phyloP scores from a whole-genome alignment of 768 basidiomycete species.

The Boletus rufocinnamomeus region DNA sequence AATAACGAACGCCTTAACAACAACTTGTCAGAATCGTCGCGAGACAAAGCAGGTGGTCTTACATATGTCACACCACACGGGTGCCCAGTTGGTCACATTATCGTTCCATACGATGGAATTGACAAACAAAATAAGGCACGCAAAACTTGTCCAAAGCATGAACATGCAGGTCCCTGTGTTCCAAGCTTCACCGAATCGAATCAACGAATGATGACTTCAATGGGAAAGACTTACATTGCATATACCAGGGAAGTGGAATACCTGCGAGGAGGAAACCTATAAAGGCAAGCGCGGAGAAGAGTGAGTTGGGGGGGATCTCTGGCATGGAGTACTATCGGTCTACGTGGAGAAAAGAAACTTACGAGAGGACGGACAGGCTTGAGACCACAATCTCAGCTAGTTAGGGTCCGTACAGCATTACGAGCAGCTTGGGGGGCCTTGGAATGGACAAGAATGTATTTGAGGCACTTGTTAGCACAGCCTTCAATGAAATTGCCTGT shows the following conservation, averaged over 20 bases:
- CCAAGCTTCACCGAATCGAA: slow-evolving; percentile 19
- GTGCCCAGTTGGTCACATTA: slow-evolving; percentile 34
- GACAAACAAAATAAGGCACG: slow-evolving; percentile 34
- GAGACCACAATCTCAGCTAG: not conserved
- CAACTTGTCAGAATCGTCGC: not conserved
- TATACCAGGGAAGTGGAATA: slow-evolving; percentile 53
- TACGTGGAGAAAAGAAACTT: not conserved
- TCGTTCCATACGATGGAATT: slow-evolving; percentile 43
- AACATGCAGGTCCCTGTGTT: slow-evolving; percentile 37
- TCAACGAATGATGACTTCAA: not conserved
- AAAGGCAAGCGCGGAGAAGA: slow-evolving; percentile 31
- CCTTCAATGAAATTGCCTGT: too few species aligned
- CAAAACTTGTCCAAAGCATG: slow-evolving; percentile 36
- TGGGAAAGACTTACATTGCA: slow-evolving; percentile 36
- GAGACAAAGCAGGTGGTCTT: not conserved
- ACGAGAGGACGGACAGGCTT: not conserved
- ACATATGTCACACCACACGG: slow-evolving; percentile 62
- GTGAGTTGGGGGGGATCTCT: slow-evolving; percentile 2
- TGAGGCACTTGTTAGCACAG: too few species aligned
- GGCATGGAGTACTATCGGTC: not conserved
- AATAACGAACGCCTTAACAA: slow-evolving; percentile 44
- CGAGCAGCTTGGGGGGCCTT: too few species aligned
- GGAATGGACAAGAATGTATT: too few species aligned
- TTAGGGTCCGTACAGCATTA: not conserved
- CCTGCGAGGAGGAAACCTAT: slow-evolving; percentile 40